Percentiles rank a stretch among this genome's conserved stretches.
These are phyloP conservation scores for Croton setiger DNA, from an alignment of 441 rosid species.

Conservation along the genomic window DNA sequence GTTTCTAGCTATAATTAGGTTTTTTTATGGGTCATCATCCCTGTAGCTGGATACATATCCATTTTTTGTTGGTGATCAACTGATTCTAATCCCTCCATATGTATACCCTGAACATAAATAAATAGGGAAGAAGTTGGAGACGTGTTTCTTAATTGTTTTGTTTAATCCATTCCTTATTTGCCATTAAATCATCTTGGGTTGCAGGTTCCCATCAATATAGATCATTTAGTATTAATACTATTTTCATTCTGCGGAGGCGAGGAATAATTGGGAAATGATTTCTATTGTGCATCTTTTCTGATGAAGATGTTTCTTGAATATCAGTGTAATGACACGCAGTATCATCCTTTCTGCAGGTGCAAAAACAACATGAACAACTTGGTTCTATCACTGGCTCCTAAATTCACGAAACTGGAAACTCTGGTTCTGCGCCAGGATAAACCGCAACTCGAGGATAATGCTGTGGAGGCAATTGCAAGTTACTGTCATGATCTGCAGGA, in stretches of 20 bases:
- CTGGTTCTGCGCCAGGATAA: constrained; percentile 77
- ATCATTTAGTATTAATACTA: too few species aligned
- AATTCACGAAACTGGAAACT: constrained; percentile 65
- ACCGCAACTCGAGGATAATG: constrained; percentile 77
- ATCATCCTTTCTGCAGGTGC: constrained; percentile 51
- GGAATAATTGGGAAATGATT: not conserved
- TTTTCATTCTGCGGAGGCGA: not conserved
- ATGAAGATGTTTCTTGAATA: not conserved
- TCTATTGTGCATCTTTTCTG: not conserved
- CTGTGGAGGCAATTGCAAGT: constrained; percentile 71
- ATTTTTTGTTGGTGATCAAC: not conserved
- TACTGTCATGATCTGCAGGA: constrained; percentile 77
- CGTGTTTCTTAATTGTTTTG: not conserved
- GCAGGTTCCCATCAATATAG: not conserved
- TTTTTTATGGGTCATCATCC: not conserved
- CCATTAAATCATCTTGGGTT: not conserved
- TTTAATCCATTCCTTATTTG: not conserved
- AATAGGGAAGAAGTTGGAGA: not conserved
- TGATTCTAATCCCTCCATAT: not conserved
- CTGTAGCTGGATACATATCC: not conserved
- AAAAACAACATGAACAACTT: constrained; percentile 73
- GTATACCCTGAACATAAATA: not conserved
- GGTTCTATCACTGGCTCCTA: constrained; percentile 79
- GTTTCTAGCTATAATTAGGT: not conserved
- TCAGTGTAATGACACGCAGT: not conserved